Percentiles rank a stretch among this genome's conserved stretches.
phyloP scores from a whole-genome alignment of 2,329 filamentous ascomycete species.

The Penicillium sp. region DNA sequence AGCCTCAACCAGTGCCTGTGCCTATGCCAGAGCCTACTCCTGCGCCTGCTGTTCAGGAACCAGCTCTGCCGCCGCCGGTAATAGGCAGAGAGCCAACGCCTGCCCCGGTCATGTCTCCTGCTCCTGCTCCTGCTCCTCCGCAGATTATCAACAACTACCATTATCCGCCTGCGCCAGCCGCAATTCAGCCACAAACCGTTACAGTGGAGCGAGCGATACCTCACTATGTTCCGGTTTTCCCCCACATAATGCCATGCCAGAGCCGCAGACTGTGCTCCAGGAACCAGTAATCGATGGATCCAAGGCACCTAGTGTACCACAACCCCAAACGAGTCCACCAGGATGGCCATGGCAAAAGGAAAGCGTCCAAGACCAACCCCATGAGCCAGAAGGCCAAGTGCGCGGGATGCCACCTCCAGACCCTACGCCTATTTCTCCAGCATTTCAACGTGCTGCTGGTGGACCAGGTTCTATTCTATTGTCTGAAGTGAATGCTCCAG shows the following conservation, averaged over 20 bases:
- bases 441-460: constrained; percentile 57
- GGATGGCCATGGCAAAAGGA: neutral
- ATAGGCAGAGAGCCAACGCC: neutral
- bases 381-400: neutral
- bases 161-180: constrained; percentile 10
- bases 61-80: neutral
- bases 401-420: neutral
- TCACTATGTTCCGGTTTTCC: constrained; percentile 55
- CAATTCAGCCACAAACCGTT: constrained; percentile 45
- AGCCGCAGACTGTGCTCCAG: neutral
- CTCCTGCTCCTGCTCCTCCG: neutral
- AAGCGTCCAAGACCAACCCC: neutral
- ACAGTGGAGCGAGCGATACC: constrained; percentile 23
- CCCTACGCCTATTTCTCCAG: constrained; percentile 59
- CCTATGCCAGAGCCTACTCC: neutral
- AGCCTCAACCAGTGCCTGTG: neutral
- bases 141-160: constrained; percentile 11
- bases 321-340: neutral
- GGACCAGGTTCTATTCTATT: constrained; percentile 58
- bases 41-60: constrained; percentile 4
- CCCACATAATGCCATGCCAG: constrained; percentile 42
- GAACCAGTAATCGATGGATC: neutral
- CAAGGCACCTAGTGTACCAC: neutral
- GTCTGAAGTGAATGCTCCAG: constrained; percentile 50
- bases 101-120: constrained; percentile 1